Base-by-base conservation (phyloP, 164 flowering plant species). In the Magnolia kwangsiensis region DNA sequence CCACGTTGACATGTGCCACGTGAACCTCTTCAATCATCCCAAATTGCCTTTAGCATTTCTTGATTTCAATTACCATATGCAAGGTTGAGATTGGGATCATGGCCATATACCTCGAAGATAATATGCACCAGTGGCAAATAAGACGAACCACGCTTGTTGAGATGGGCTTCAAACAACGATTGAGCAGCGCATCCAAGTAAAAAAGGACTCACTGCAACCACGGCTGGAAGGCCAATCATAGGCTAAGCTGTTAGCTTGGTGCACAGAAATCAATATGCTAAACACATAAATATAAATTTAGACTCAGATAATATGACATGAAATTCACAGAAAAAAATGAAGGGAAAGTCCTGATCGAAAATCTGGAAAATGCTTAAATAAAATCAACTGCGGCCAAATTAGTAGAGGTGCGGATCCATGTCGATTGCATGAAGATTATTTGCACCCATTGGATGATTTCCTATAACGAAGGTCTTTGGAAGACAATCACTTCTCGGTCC, bases 61-160 rank as follows among this genome's bases (percentile, higher is more conserved):
- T 16, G 16, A 55, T 11, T 64, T 64, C 8, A 68, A 16, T 63
- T 7, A 7, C 71, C 71, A 37, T 29, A 29, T 24, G 9, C 21
- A 23, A 68, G 71, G 49, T 68, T 11, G 18, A 68, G 18, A 66
- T 63, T 11, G 3, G 51, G 55, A 29, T 55, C 7, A 6, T 20
- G 59, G 21, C 7, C 8, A 45, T 4, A 21, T 87, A 92, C 96
- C 97, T 95, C 98, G 73, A 93, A 95, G 68, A 95, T 86, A 66
- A 95, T 93, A 3, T 95, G 97, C 58, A 93, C 89, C 7, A 95
- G 66, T 29, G 98, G 98, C 97, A 98, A 95, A 84, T 84, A 85
- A 23, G 98, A 90, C 59, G 97, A 93, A 1, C 83, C 83, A 1
- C 81, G 81, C 77, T 71, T 81, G 11, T 88, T 84, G 50, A 90